Percentiles rank a stretch among this genome's conserved stretches.
These are phyloP conservation scores for Populus pruinosa DNA, from an alignment of 345 rosid species.

Conservation along the genomic window DNA sequence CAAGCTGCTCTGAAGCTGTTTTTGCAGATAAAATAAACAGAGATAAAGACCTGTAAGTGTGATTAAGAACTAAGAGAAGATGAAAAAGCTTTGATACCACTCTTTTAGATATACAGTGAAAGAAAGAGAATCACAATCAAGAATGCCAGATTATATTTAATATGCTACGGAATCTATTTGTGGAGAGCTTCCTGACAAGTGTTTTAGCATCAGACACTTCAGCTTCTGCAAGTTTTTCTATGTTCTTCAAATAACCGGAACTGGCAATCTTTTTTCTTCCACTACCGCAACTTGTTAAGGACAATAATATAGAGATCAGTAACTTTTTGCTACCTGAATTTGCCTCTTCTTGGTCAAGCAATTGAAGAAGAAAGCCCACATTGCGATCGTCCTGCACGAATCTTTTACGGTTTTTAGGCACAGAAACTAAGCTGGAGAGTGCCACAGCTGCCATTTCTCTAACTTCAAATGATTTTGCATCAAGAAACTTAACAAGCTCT, in stretches of 20 bases:
- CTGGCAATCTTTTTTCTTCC: constrained; percentile 73
- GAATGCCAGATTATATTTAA: constrained; percentile 80
- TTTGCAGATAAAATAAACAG: constrained; percentile 5
- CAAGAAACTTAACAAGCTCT: constrained; percentile 67
- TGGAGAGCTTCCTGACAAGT: constrained; percentile 73
- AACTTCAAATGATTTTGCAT: constrained; percentile 69
- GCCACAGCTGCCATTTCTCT: constrained; percentile 77
- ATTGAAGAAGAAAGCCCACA: constrained; percentile 53
- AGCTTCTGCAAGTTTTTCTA: constrained; percentile 81
- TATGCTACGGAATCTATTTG: constrained; percentile 60
- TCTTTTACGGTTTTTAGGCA: constrained; percentile 63
- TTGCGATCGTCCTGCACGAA: constrained; percentile 69
- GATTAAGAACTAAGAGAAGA: background rate
- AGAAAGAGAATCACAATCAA: constrained; percentile 23
- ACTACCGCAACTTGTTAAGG: constrained; percentile 61
- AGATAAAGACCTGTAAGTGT: background rate
- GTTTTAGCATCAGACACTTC: constrained; percentile 80
- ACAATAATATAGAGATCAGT: constrained; percentile 62
- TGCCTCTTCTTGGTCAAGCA: constrained; percentile 59
- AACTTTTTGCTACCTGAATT: constrained; percentile 55
- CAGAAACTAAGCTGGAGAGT: constrained; percentile 49
- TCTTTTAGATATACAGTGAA: constrained; percentile 39
- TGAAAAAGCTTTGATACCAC: constrained; percentile 9
- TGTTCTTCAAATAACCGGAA: constrained; percentile 73
- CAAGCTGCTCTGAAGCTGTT: constrained; percentile 27